These are phyloP conservation scores for Penicillium atrosanguineum DNA, from an alignment of 495 filamentous ascomycete species.

Conservation along the genomic window DNA sequence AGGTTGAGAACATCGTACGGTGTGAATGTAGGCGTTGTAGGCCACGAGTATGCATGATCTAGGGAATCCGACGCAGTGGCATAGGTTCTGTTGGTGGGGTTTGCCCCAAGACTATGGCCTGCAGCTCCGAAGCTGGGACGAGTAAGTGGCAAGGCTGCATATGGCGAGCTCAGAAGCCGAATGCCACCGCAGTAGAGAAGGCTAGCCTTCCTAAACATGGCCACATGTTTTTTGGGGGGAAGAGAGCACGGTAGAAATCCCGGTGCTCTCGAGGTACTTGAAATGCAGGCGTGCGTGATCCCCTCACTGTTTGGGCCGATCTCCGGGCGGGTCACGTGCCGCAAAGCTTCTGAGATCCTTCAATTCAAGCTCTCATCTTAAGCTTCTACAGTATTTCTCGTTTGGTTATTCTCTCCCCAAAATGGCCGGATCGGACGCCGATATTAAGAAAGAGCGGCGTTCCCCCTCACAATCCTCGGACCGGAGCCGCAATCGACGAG, in stretches of 20 bases:
- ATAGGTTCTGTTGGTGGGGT: conserved; percentile 22
- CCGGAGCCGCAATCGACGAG: conserved; percentile 25
- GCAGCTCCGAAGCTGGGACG: conserved; percentile 1
- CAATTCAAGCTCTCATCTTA: conserved; percentile 1
- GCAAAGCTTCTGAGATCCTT: conserved; percentile 10
- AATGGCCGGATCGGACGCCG: conserved; percentile 28
- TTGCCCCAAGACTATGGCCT: background rate
- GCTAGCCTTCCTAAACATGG: conserved; percentile 38
- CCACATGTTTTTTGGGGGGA: conserved; percentile 28
- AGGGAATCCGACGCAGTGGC: conserved; percentile 28
- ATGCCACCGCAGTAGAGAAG: conserved; percentile 24
- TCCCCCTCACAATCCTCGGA: conserved; percentile 21
- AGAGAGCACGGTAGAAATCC: conserved; percentile 19
- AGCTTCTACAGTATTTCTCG: background rate
- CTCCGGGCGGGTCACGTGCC: conserved; percentile 23
- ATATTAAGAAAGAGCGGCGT: conserved; percentile 20
- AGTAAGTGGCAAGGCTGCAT: conserved; percentile 16
- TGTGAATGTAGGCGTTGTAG: conserved; percentile 47
- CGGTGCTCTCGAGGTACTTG: conserved; percentile 12
- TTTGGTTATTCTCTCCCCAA: background rate
- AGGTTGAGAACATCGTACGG: conserved; percentile 87
- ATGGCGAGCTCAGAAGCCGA: conserved; percentile 28
- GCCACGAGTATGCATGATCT: conserved; percentile 36
- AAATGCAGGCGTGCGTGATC: background rate
- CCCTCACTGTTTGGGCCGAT: conserved; percentile 4